Conservation (phyloP, 306 rosid genomes). For the Medicago arabica region DNA sequence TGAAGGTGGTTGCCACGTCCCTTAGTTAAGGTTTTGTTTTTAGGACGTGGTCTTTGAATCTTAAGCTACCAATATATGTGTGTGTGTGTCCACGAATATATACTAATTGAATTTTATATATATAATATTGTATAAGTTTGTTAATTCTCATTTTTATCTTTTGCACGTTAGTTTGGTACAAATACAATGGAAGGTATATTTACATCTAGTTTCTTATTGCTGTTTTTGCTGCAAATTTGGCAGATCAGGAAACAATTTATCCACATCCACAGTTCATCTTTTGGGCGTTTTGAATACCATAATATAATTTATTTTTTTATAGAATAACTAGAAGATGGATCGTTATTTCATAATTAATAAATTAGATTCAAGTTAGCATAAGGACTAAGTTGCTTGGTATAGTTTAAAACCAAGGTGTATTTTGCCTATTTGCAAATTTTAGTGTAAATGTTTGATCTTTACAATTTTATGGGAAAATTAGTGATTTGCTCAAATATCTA, state of each 20-base stretch:
- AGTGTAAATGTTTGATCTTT: no score
- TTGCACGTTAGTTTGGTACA: slow-evolving; percentile 39
- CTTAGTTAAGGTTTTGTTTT: slow-evolving; percentile 47
- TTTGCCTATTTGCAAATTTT: no score
- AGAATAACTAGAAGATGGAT: neutral
- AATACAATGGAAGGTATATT: slow-evolving; percentile 13
- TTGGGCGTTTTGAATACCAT: neutral
- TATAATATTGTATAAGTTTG: slow-evolving; percentile 24
- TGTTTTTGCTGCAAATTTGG: slow-evolving; percentile 33
- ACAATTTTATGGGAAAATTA: no score
- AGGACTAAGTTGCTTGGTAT: no score
- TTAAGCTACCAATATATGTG: neutral
- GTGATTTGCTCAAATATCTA: no score
- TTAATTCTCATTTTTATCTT: slow-evolving; percentile 24
- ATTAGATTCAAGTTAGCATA: no score
- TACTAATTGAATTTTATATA: neutral
- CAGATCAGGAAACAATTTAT: slow-evolving; percentile 28
- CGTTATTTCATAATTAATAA: neutral
- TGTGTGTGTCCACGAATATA: slow-evolving; percentile 7
- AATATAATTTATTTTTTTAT: neutral
- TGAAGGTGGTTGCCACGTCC: slow-evolving; percentile 70
- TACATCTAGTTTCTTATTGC: neutral
- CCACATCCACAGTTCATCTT: slow-evolving; percentile 11
- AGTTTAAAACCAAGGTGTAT: no score
- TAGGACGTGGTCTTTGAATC: slow-evolving; percentile 32